Conservation (phyloP, 2,329 filamentous ascomycete species). For the Fonsecaea multimorphosa region DNA sequence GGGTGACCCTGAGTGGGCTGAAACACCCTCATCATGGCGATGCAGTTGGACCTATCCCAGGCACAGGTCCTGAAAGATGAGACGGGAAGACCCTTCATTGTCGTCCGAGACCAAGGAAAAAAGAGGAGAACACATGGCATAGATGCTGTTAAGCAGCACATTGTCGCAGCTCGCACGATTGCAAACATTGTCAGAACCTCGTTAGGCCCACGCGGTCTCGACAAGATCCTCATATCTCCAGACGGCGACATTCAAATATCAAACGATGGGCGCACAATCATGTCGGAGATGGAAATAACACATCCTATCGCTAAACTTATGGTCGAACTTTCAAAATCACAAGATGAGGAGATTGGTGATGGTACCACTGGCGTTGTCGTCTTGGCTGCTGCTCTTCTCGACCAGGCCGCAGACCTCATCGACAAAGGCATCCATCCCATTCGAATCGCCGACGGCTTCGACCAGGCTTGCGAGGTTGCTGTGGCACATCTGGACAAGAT, state of each 20-base stretch:
- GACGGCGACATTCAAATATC: slow-evolving; percentile 99
- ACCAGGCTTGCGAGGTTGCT: slow-evolving; percentile 95
- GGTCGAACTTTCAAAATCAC: slow-evolving; percentile 96
- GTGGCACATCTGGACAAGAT: slow-evolving; percentile 91
- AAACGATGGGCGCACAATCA: slow-evolving; percentile 97
- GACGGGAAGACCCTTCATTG: slow-evolving; percentile 94
- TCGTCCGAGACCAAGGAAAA: slow-evolving; percentile 96
- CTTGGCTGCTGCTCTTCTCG: slow-evolving; percentile 88
- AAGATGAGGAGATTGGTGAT: slow-evolving; percentile 98
- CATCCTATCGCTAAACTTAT: slow-evolving; percentile 98
- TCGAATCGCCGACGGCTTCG: slow-evolving; percentile 96
- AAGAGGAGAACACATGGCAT: slow-evolving; percentile 97
- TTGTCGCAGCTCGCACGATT: slow-evolving; percentile 93
- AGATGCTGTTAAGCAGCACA: slow-evolving; percentile 98
- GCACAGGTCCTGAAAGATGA: slow-evolving; percentile 92
- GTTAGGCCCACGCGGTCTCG: slow-evolving; percentile 89
- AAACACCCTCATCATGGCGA: slow-evolving; percentile 24
- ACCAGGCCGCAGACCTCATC: slow-evolving; percentile 96
- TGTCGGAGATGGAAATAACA: slow-evolving; percentile 96
- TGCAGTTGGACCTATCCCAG: slow-evolving; percentile 40
- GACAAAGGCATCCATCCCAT: slow-evolving; percentile 99
- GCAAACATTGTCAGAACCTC: slow-evolving; percentile 98
- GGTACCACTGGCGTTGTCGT: slow-evolving; percentile 98
- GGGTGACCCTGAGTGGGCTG: not conserved
- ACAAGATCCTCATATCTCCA: slow-evolving; percentile 98